phyloP scores from a whole-genome alignment of 1,284 basidiomycete species.

The Malassezia psittaci region DNA sequence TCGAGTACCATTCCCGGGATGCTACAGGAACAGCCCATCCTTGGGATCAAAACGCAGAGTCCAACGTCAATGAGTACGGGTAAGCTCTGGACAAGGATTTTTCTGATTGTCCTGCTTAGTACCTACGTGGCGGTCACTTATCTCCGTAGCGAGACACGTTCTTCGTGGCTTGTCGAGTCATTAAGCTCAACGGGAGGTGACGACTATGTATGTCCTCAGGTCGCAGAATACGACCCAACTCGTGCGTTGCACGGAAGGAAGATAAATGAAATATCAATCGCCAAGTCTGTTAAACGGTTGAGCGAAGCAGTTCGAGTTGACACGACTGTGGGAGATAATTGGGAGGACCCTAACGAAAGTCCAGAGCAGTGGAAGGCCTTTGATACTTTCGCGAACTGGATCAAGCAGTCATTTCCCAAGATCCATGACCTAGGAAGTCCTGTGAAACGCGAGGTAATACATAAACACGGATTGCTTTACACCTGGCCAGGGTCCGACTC shows the following conservation, averaged over 20 bases:
- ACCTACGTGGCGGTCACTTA: not conserved
- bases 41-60: no score
- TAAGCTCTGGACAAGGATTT: no score
- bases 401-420: constrained; percentile 23
- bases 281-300: constrained; percentile 14
- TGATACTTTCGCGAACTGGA: constrained; percentile 25
- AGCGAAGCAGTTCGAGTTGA: constrained; percentile 33
- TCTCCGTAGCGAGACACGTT: not conserved
- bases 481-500: constrained; percentile 57
- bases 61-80: no score
- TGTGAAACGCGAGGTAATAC: constrained; percentile 49
- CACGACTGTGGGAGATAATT: constrained; percentile 33
- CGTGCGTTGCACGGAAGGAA: not conserved
- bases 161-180: not conserved
- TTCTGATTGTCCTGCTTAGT: not conserved
- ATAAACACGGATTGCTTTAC: constrained; percentile 59
- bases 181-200: not conserved
- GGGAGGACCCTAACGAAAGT: constrained; percentile 23
- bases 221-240: constrained; percentile 2
- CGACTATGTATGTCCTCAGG: constrained; percentile 12
- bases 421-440: constrained; percentile 24
- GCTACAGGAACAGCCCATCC: no score
- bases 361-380: constrained; percentile 28
- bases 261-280: not conserved
- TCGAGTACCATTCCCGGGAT: not conserved